Conservation (phyloP, 306 rosid species). For the Lablab purpureus region DNA sequence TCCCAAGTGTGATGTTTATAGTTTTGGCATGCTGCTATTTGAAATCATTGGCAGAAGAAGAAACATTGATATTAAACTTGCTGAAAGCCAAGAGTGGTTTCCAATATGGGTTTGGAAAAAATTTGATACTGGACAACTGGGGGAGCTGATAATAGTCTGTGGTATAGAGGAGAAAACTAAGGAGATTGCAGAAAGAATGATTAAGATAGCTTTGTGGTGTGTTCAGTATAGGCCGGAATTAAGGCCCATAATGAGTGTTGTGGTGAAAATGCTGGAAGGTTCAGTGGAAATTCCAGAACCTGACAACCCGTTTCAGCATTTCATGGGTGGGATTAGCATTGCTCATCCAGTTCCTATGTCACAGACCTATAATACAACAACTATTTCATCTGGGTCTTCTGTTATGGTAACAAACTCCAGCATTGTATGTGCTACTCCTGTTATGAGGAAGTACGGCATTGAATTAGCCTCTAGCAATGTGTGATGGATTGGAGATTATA, state of each 20-base stretch:
- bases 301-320: conserved; percentile 52
- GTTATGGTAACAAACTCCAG: conserved; percentile 22
- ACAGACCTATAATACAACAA: conserved; percentile 15
- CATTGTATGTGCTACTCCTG: conserved; percentile 40
- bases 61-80: conserved; percentile 42
- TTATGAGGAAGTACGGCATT: conserved; percentile 43
- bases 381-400: conserved; percentile 20
- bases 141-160: conserved; percentile 36
- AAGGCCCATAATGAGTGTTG: conserved; percentile 62
- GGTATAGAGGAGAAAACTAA: conserved; percentile 51
- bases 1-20: conserved; percentile 64
- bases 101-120: conserved; percentile 58
- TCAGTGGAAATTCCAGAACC: conserved; percentile 52
- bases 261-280: conserved; percentile 72
- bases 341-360: background rate
- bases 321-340: background rate
- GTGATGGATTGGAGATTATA: conserved; percentile 24
- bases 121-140: conserved; percentile 34
- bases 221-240: conserved; percentile 56
- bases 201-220: conserved; percentile 57
- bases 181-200: conserved; percentile 51
- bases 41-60: conserved; percentile 59
- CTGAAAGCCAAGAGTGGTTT: conserved; percentile 57
- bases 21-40: conserved; percentile 65
- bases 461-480: conserved; percentile 39